Conservation (phyloP, 345 rosid species). For the Gossypium arboreum region DNA sequence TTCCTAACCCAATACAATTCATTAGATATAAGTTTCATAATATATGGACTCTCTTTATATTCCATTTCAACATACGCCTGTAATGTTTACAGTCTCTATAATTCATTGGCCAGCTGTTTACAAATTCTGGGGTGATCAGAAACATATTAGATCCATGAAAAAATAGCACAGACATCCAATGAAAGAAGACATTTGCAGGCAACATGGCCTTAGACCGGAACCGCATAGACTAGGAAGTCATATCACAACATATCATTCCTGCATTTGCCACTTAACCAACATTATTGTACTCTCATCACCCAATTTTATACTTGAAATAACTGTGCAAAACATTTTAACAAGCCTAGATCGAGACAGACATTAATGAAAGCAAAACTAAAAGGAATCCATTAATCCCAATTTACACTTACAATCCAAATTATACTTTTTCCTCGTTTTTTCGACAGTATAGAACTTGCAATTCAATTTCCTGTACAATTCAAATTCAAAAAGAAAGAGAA, state of each 20-base stretch:
- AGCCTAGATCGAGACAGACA: slow-evolving; percentile 7
- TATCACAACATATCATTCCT: not conserved
- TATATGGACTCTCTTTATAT: not conserved
- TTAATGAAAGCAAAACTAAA: slow-evolving; percentile 19
- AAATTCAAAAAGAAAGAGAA: slow-evolving; percentile 31
- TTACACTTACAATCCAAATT: slow-evolving; percentile 38
- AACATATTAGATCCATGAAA: not conserved
- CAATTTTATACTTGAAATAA: not conserved
- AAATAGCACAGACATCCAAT: not conserved
- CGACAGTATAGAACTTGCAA: not conserved
- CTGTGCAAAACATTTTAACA: not conserved
- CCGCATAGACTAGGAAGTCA: not conserved
- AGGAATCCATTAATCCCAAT: slow-evolving; percentile 44
- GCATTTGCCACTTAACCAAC: not conserved
- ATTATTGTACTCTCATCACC: not conserved
- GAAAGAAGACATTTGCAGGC: not conserved
- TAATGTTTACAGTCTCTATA: not conserved
- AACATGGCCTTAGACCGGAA: not conserved
- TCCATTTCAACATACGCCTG: not conserved
- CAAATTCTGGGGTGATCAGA: not conserved
- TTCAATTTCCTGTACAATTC: slow-evolving; percentile 25
- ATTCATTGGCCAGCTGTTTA: not conserved
- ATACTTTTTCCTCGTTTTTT: not conserved
- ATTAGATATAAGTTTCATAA: slow-evolving; percentile 4
- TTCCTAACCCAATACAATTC: not conserved